These are phyloP conservation scores for Psidium friedrichsthalianum DNA, from an alignment of 345 rosid species.

Conservation along the genomic window DNA sequence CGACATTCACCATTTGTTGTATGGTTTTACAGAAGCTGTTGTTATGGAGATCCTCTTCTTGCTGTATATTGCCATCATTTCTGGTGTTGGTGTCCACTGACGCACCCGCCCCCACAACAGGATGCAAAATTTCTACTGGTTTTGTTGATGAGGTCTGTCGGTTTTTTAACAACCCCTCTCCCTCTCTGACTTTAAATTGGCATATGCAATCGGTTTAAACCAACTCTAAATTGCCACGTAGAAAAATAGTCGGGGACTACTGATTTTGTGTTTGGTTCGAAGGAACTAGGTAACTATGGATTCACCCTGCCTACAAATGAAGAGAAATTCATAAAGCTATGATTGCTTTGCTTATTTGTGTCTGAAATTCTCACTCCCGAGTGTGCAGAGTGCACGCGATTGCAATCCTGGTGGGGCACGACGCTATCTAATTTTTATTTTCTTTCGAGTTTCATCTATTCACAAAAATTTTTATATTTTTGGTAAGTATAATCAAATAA, in stretches of 20 bases:
- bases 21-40: conserved; percentile 44
- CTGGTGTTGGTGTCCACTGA: conserved; percentile 14
- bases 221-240: background rate
- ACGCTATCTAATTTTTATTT: background rate
- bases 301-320: background rate
- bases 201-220: background rate
- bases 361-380: background rate
- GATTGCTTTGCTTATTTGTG: background rate
- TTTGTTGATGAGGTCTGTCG: background rate
- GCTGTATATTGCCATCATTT: conserved; percentile 82
- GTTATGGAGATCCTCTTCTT: conserved; percentile 75
- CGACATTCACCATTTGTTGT: background rate
- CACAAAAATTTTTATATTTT: no score
- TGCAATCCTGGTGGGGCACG: background rate
- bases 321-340: background rate
- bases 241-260: background rate
- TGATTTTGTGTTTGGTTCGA: background rate
- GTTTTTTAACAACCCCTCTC: background rate
- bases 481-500: no score
- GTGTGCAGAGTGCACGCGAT: background rate
- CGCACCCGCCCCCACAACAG: background rate
- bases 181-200: background rate
- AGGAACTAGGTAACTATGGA: background rate
- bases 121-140: background rate
- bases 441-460: background rate